These are phyloP conservation scores for Pneumocystis sp. DNA, from an alignment of 1,139 yeast species.

Conservation along the genomic window DNA sequence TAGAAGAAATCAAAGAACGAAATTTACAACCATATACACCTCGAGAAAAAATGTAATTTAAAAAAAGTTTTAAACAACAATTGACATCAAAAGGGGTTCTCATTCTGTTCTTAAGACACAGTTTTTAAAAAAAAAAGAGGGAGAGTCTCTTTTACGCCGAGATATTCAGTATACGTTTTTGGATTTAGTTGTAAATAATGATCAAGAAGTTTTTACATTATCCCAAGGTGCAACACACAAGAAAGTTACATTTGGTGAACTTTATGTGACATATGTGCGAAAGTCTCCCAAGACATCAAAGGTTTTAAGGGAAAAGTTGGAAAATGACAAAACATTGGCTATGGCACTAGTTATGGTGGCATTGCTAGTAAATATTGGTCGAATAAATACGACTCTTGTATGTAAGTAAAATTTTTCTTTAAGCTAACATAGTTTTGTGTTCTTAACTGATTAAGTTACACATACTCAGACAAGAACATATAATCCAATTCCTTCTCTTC, in stretches of 20 bases:
- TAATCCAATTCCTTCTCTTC: slow-evolving; percentile 84
- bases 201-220: slow-evolving; percentile 54
- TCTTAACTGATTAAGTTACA: slow-evolving; percentile 42
- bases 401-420: slow-evolving; percentile 19
- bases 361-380: slow-evolving; percentile 74
- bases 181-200: slow-evolving; percentile 46
- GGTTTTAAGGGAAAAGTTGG: slow-evolving; percentile 60
- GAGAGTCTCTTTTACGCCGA: slow-evolving; percentile 78
- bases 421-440: not conserved
- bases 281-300: slow-evolving; percentile 74
- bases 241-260: slow-evolving; percentile 64
- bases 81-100: not conserved
- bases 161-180: slow-evolving; percentile 82
- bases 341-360: slow-evolving; percentile 70
- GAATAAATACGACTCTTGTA: slow-evolving; percentile 89
- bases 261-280: slow-evolving; percentile 68
- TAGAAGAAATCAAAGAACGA: not conserved
- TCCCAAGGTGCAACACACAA: slow-evolving; percentile 31
- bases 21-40: not conserved
- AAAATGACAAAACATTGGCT: slow-evolving; percentile 47
- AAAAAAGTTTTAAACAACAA: not conserved
- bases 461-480: slow-evolving; percentile 81
- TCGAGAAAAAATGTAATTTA: not conserved
- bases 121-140: slow-evolving; percentile 65
- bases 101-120: not conserved